A percentile compares a stretch with the other conserved stretches of the same genome.
These are phyloP conservation scores for Suillus discolor DNA, from an alignment of 768 basidiomycete species.

Conservation along the genomic window DNA sequence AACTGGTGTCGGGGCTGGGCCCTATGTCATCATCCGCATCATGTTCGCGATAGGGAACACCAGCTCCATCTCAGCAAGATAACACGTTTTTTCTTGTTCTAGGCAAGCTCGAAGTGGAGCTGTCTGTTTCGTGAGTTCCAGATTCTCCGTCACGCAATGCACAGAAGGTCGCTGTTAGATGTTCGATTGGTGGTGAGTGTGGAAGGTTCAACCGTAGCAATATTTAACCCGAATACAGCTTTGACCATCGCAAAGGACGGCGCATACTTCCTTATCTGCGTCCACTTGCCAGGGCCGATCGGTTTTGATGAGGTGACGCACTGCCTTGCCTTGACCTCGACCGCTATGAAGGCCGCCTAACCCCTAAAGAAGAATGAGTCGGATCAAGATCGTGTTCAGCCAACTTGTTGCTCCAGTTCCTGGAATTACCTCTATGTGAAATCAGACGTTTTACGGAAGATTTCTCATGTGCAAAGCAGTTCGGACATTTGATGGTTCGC, in stretches of 20 bases:
- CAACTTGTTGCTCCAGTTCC: not conserved
- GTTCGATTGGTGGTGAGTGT: not conserved
- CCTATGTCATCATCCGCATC: not conserved
- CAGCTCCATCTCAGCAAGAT: not conserved
- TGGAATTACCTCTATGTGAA: not conserved
- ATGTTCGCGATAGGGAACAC: not conserved
- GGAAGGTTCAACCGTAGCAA: not conserved
- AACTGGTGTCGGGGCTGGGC: not conserved
- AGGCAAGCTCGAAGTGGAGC: not conserved
- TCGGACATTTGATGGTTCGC: not conserved
- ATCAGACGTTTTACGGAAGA: too few species aligned
- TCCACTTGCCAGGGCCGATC: not conserved
- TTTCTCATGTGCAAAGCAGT: not conserved
- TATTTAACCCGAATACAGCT: not conserved
- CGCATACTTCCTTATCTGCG: not conserved
- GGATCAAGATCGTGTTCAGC: not conserved
- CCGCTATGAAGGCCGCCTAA: slow-evolving; percentile 3
- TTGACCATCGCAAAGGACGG: not conserved
- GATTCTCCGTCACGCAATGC: slow-evolving; percentile 1
- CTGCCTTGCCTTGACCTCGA: not conserved
- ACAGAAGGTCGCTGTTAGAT: slow-evolving; percentile 1
- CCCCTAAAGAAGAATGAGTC: slow-evolving; percentile 1
- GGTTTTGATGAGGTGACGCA: slow-evolving; percentile 1
- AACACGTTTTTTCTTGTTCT: not conserved
- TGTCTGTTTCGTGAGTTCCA: not conserved